phyloP scores from a whole-genome alignment of 257 asterid genomes.

The Anisodus acutangulus region DNA sequence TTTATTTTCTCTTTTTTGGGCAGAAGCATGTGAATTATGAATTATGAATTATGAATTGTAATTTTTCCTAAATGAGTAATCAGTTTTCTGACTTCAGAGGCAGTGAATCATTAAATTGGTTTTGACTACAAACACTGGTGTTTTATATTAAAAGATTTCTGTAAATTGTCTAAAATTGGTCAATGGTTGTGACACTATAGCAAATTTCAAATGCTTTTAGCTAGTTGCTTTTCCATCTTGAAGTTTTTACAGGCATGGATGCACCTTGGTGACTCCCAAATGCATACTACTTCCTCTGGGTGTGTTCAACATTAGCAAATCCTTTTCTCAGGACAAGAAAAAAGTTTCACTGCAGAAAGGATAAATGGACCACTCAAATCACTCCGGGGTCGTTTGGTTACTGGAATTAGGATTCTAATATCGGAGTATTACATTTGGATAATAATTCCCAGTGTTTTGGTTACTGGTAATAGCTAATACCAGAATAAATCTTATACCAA shows the following conservation, averaged over 20 bases:
- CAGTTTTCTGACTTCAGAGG: neutral
- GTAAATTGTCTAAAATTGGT: neutral
- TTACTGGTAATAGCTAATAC: neutral
- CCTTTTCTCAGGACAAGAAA: neutral
- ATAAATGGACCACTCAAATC: neutral
- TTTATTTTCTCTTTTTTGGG: slow-evolving; percentile 11
- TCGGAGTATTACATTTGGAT: neutral
- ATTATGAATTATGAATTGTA: neutral
- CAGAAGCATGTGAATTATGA: slow-evolving; percentile 15
- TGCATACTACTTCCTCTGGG: neutral
- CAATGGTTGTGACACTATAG: neutral
- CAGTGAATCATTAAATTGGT: neutral
- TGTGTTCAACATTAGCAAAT: neutral
- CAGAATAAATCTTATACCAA: neutral
- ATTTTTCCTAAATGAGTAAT: neutral
- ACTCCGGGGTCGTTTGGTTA: neutral
- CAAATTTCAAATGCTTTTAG: slow-evolving; percentile 13
- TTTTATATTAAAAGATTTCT: neutral
- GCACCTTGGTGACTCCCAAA: neutral
- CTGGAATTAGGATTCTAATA: neutral
- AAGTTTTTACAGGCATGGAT: neutral
- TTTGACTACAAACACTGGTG: neutral
- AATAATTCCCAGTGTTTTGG: neutral
- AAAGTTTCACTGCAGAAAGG: neutral
- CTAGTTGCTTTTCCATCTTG: slow-evolving; percentile 10